Base-by-base conservation (phyloP, 805 yeast species). In the Metschnikowia lachancei region DNA sequence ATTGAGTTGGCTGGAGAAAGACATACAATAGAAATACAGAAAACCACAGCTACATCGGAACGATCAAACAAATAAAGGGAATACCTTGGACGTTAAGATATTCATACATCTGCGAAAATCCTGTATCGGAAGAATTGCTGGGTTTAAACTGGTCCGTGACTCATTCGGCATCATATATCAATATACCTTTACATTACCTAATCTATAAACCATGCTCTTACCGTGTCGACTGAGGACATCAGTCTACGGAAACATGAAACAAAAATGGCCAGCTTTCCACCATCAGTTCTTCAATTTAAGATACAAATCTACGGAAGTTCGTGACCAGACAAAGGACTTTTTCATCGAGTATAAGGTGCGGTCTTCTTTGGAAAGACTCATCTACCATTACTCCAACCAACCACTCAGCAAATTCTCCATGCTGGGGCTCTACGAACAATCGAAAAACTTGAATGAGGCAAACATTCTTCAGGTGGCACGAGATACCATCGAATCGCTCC, bases 291-390 rank as follows among this genome's bases (percentile, higher is more conserved):
- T 22, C 14, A 19, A 7, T 13, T 14, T 20, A 3, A 40, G 43
- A 29, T 18, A 32, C 20, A 19, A 32, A 16, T 31, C 43, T 9
- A 32, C 36, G 6, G 36, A 31, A 7, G 36, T 31, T 12, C 13
- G 29, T 30, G 35, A 22, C 20, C 26, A 33, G 18, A 41, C 30
- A 6, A 38, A 45, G 18, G 46, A 65, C 18, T 80, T 80, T 47
- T 69, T 77, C 39, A 67, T 74, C 45, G 82, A 80, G 47, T 81
- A 82, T 61, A 73, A 76, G 49, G 72, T 81, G 20, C 64, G 88
- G 45, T 74, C 84, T 1, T 73, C 81, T 4, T 63, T 83, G 20
- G 87, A 82, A 50, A 66, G 77, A 33, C 70, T 83, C 45, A 81
- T 85, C 34, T 74, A 78, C 41, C 77, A 77, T 50, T 80, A 80